Evolutionary conservation across 202 grass and related monocot genomes (phyloP), one percentile per base, ranked within the genome.

Genomic region (Musa balbisiana): DNA sequence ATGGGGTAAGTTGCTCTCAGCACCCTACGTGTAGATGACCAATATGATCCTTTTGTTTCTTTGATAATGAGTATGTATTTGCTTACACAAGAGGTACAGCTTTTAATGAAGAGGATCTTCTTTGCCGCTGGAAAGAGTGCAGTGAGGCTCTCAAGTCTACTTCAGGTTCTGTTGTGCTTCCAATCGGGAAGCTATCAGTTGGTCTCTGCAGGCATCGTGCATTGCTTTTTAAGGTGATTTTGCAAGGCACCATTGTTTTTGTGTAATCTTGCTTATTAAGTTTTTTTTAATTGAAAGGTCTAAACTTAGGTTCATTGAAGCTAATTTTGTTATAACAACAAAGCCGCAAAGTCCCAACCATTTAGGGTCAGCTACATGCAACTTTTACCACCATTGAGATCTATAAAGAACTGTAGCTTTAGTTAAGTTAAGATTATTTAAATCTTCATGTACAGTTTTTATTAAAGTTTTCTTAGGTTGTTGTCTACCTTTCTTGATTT

Each of bases 131-230:
- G 92, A 92, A 83, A 76, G 85, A 92, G 10, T 81, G 43, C 11
- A 78, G 58, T 59, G 85, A 85, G 33, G 80, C 79, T 79, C 80
- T 90, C 10, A 96, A 90, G 77, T 83, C 85, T 76, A 90, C 52
- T 84, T 85, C 81, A 51, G 83, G 74, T 21, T 92, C 87, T 74
- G 73, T 90, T 82, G 85, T 96, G 73, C 76, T 96, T 86, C 89
- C 89, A 21, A 81, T 96, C 50, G 92, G 92, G 62, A 90, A 90
- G 82, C 55, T 96, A 77, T 90, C 89, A 43, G 54, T 88, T 62
- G 92, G 92, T 50, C 72, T 90, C 43, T 96, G 92, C 63, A 79
- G 79, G 77, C 89, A 96, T 65, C 92, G 92, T 63, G 70, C 87
- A 0, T 72, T 96, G 11, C 77, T 96, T 14, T 96, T 96, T 73